Evolutionary conservation across 345 rosid species (phyloP), one percentile per base, ranked within the genome.

Genomic region (Punica granatum): DNA sequence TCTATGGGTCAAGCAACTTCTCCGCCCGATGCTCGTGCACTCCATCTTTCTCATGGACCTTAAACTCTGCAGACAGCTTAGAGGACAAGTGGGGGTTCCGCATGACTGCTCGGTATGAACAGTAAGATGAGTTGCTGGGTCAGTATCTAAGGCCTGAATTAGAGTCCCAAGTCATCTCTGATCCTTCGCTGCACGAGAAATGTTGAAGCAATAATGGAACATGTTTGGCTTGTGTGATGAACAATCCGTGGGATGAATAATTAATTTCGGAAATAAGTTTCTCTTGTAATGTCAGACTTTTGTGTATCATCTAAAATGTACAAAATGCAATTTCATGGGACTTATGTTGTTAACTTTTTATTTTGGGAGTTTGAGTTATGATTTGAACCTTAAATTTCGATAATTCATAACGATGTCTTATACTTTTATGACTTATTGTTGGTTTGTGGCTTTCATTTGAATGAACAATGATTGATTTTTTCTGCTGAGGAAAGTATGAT

Each of bases 21-120:
- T 94, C 99, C 95, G 12, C 99, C 98, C 4, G 96, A 94, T 81
- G 92, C 96, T 89, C 98, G 9, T 91, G 98, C 85, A 86, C 95
- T 0, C 93, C 97, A 64, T 89, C 95, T 46, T 78, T 94, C 69
- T 85, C 96, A 88, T 94, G 92, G 96, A 94, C 76, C 85, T 91
- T 49, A 91, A 89, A 82, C 91, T 94, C 71, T 89, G 98, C 51
- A 71, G 98, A 77, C 97, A 94, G 70, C 76, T 80, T 76, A 94
- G n/a, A 91, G 74, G 99, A 94, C 78, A 91, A 86, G 75, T 94
- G 97, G 99, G 92, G 99, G 19, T 89, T 94, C 74, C 75, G 86
- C 59, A 88, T 88, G 97, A 90, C 91, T 73, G 88, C 97, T 14
- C 81, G 95, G 39, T 94, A 94, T 0, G 93, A 89, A 48, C 46